These are phyloP conservation scores for Macrolepiota fuliginosa DNA, from an alignment of 768 basidiomycete genomes.

Conservation along the genomic window DNA sequence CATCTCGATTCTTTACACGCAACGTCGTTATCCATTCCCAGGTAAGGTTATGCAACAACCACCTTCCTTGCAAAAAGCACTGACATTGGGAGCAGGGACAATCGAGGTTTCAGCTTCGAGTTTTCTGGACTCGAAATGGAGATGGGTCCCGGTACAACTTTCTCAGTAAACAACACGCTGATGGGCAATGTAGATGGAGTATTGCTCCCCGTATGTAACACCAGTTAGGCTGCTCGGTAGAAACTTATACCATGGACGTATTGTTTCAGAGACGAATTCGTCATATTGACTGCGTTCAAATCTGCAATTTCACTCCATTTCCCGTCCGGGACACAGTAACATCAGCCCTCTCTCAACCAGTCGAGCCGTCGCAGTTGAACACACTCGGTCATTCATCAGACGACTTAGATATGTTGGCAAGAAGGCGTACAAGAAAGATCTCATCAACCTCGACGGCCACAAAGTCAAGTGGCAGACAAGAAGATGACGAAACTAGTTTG, in stretches of 20 bases:
- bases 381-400: constrained; percentile 53
- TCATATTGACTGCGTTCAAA: constrained; percentile 69
- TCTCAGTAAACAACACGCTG: neutral
- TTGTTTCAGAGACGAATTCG: constrained; percentile 60
- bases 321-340: constrained; percentile 77
- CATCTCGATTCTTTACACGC: neutral
- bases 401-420: constrained; percentile 62
- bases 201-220: constrained; percentile 12
- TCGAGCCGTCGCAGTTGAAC: constrained; percentile 58
- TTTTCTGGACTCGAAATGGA: neutral
- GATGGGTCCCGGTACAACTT: neutral
- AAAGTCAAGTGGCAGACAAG: constrained; percentile 38
- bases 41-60: neutral
- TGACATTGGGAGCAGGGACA: neutral
- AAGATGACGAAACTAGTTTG: constrained; percentile 21
- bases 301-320: constrained; percentile 83
- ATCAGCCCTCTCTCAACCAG: constrained; percentile 68
- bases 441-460: constrained; percentile 58
- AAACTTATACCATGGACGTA: constrained; percentile 10
- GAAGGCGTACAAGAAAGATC: constrained; percentile 57
- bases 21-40: neutral
- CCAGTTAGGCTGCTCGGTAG: neutral
- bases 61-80: neutral
- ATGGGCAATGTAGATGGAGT: neutral
- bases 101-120: neutral